Evolutionary conservation across 2,329 filamentous ascomycete species (phyloP).

Genomic region (Fusarium lateritium): DNA sequence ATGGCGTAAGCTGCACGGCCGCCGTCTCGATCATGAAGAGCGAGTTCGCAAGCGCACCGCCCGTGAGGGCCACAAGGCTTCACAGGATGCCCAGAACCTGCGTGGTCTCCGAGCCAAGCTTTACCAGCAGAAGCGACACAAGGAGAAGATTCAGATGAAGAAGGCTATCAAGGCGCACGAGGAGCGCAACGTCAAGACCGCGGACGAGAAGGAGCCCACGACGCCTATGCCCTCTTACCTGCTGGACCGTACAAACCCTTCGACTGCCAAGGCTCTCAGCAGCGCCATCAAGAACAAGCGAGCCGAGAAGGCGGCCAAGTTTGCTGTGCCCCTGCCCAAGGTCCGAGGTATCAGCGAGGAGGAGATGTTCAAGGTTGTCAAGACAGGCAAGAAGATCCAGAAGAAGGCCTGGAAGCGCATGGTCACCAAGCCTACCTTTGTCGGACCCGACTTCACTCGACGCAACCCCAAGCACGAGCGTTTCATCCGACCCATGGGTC

Average conservation of each 20-base stretch:
- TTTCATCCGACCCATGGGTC: constrained; percentile 66
- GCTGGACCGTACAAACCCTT: constrained; percentile 81
- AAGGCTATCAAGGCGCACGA: constrained; percentile 96
- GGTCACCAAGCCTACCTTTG: constrained; percentile 77
- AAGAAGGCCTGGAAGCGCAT: constrained; percentile 87
- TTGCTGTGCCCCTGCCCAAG: constrained; percentile 92
- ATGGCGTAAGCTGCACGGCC: constrained; percentile 72
- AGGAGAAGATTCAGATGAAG: constrained; percentile 99
- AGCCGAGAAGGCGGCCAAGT: constrained; percentile 93
- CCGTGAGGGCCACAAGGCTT: constrained; percentile 89
- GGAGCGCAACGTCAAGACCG: constrained; percentile 94
- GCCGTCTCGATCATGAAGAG: constrained; percentile 84
- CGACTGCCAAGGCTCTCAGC: constrained; percentile 77
- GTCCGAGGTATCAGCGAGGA: constrained; percentile 92
- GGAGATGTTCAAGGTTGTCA: constrained; percentile 98
- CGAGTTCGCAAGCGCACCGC: constrained; percentile 88
- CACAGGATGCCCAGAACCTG: constrained; percentile 92
- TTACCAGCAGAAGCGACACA: constrained; percentile 91
- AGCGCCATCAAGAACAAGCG: constrained; percentile 97
- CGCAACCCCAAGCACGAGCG: constrained; percentile 84
- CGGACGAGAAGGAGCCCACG: constrained; percentile 81
- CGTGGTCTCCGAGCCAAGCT: constrained; percentile 93
- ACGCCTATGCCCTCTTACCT: constrained; percentile 93
- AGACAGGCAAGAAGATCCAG: constrained; percentile 93
- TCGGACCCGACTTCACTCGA: constrained; percentile 90